Base-by-base conservation (phyloP, 805 yeast species). In the Wickerhamiella azymoides region DNA sequence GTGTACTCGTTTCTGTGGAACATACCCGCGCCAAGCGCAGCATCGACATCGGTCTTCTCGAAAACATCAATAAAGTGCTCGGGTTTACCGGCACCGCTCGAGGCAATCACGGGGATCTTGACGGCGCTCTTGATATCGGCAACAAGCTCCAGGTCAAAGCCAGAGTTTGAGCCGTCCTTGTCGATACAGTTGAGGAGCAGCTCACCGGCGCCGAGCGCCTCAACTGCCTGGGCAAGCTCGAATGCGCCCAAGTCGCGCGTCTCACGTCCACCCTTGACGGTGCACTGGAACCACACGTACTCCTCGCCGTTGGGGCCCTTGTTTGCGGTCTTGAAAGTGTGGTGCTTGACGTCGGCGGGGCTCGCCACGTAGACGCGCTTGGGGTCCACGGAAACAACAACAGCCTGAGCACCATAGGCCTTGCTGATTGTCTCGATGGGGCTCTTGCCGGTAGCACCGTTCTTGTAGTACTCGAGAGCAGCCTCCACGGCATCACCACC, bases 21-120 rank as follows among this genome's bases (percentile, higher is more conserved):
- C 80, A 92, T 81, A 38, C 99, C 99, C 3, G 99, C 99, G 33
- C 98, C 99, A 36, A 92, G 71, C 14, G 98, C 97, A 37, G 99
- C 99, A 65, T 92, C 98, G 1, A 92, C 80, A 5, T 73, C 70
- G 13, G 96, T 86, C 39, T 79, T 69, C 39, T 68, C 70, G 58
- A 92, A 92, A 2, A 84, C 99, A 52, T 92, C 85, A 51, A 76
- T 77, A 61, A 92, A 92, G 65, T 92, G 97, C 42, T 69, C 73
- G 1, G 99, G 98, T 18, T 68, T 75, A 43, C 99, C 99, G 5
- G 99, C 99, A 46, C 99, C 99, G 50, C 93, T 80, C 6, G 96
- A 86, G 0, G 98, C 97, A 62, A 92, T 92, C 2, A 92, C 96
- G 0, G 99, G 99, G 40, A 93, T 81, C 1, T 68, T 66, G 5